Base-by-base conservation (phyloP, 2,329 filamentous ascomycete genomes). In the Fusarium staphyleae region DNA sequence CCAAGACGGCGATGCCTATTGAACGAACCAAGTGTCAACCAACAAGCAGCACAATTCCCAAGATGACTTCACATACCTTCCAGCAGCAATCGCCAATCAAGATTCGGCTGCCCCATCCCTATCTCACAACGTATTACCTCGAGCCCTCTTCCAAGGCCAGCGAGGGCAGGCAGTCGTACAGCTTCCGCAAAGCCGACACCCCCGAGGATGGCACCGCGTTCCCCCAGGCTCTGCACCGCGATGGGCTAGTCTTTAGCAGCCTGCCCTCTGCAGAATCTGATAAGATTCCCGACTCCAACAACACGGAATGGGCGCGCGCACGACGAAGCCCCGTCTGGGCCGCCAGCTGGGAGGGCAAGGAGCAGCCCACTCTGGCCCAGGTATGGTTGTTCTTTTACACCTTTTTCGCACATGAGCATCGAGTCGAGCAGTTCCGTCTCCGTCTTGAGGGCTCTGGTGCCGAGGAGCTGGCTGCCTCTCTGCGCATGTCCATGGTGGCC, bases 361-460 rank as follows among this genome's bases (percentile, higher is more conserved):
- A 70, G 3, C 53, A 67, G 6, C 77, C 78, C 1, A 78, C 77
- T 0, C 66, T 77, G 12, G 77, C 70, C 3, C 79, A 81, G 65
- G 70, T 76, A 19, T 82, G 80, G 80, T 75, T 81, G 19, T 70
- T 79, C 37, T 63, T 78, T 44, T 81, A 82, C 62, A 73, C 74
- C 45, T 72, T 81, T 50, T 78, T 78, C 69, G 76, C 65, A 19
- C 14, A 62, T n/a, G 49, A 63, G 15, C 60, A 65, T 2, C 40
- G 48, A 3, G 44, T 64, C 10, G 66, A 68, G 37, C 61, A 57
- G 19, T 56, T 68, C 36, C 60, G 66, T n/a, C 42, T 68, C 2
- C 56, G 52, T 2, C 51, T 68, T 1, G 54, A 59, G 13, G 66
- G 65, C 14, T n/a, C 43, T 13, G 62, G 56, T 0, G 59, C 55